A percentile compares a stretch with the other conserved stretches of the same genome.
Conservation (phyloP, 192 early-diverging fungal genomes). For the Anaeromyces robustus region DNA sequence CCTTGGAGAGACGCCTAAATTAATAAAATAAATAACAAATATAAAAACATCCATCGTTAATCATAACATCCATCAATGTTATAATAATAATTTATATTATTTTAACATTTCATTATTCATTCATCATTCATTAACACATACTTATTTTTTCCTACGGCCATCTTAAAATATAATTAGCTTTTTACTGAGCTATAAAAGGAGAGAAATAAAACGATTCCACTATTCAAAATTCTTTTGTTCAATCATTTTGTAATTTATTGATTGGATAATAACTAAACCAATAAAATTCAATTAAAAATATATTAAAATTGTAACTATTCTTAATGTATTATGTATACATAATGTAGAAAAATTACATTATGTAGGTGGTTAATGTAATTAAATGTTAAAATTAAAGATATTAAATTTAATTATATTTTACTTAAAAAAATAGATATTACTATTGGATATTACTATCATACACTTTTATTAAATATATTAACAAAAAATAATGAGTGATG, state of each 20-base stretch:
- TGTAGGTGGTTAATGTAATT: no score
- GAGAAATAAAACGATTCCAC: background rate
- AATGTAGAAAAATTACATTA: no score
- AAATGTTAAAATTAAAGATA: no score
- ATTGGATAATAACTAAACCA: background rate
- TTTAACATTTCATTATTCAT: background rate
- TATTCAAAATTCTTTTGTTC: background rate
- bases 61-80: background rate
- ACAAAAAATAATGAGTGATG: no score
- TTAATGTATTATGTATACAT: no score
- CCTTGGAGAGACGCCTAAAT: constrained; percentile 83
- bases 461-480: no score
- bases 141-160: background rate
- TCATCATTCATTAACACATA: background rate
- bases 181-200: background rate
- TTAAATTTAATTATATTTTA: no score
- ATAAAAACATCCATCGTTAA: background rate
- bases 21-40: no score
- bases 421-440: no score
- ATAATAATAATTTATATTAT: background rate
- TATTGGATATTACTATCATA: no score
- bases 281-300: background rate
- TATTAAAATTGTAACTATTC: no score
- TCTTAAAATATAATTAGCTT: background rate
- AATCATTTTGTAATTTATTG: background rate